These are phyloP conservation scores for Phytophthora europaea DNA, from an alignment of 352 stramenopile genomes.

Conservation along the genomic window DNA sequence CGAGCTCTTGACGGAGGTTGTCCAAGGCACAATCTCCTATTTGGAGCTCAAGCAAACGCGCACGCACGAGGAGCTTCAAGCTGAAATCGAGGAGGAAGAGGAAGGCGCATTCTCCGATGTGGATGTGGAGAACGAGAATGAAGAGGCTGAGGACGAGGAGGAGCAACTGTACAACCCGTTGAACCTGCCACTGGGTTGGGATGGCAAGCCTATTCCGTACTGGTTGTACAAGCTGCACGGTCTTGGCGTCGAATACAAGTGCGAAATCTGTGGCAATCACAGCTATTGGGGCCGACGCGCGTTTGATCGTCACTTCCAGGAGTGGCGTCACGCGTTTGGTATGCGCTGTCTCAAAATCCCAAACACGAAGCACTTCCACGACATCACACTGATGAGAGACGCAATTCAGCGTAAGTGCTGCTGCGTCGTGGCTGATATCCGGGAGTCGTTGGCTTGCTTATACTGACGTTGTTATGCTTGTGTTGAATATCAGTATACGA, in stretches of 20 bases:
- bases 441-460: neutral
- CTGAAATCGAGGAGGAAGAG: constrained; percentile 89
- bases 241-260: constrained; percentile 98
- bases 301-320: constrained; percentile 99
- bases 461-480: constrained; percentile 9
- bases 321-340: constrained; percentile 98
- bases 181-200: constrained; percentile 98
- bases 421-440: constrained; percentile 7
- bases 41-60: constrained; percentile 90
- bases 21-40: constrained; percentile 87
- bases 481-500: constrained; percentile 89
- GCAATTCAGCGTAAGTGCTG: constrained; percentile 80
- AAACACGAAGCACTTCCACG: constrained; percentile 99
- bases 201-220: constrained; percentile 99
- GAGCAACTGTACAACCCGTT: constrained; percentile 99
- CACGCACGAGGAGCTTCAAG: constrained; percentile 89
- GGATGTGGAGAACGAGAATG: constrained; percentile 73
- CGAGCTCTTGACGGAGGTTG: constrained; percentile 85
- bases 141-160: constrained; percentile 91
- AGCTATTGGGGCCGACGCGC: constrained; percentile 97
- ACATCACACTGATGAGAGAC: constrained; percentile 99
- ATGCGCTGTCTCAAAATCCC: constrained; percentile 99
- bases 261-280: constrained; percentile 99
- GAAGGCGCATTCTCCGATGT: constrained; percentile 87
- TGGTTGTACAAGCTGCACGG: constrained; percentile 99